A percentile compares a stretch with the other conserved stretches of the same genome.
Conservation (phyloP, 495 filamentous ascomycete species). For the Tuber calosporum region DNA sequence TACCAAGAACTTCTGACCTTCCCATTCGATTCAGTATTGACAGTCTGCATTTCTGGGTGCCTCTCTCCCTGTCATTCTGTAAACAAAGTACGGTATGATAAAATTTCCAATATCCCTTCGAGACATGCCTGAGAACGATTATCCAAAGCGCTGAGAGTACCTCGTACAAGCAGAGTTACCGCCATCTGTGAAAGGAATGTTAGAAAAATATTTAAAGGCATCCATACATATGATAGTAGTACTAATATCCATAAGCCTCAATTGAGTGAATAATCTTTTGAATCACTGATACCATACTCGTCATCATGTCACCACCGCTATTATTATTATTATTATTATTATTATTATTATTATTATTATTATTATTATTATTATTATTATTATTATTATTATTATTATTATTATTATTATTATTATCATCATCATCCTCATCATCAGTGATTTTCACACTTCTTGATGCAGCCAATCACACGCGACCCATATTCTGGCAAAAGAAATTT, state of each 20-base stretch:
- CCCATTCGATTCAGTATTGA: not conserved
- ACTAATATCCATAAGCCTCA: not conserved
- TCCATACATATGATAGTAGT: not conserved
- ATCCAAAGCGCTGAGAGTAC: no score
- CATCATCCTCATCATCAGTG: not conserved
- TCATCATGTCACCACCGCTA: no score
- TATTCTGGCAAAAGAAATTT: not conserved
- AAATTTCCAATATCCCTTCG: no score
- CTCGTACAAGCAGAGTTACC: no score
- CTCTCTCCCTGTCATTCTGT: not conserved
- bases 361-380: no score
- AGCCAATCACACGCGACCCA: not conserved
- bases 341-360: no score
- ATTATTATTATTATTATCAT: no score
- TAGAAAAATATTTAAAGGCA: not conserved
- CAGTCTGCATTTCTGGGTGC: not conserved
- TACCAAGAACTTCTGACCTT: not conserved
- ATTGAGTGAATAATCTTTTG: not conserved
- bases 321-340: no score
- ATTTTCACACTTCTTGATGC: not conserved
- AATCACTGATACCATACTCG: not conserved
- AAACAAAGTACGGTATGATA: no score
- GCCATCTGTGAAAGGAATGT: not conserved
- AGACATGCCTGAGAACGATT: no score
- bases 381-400: no score